Percentiles rank a stretch among this genome's conserved stretches.
phyloP scores from a whole-genome alignment of 2,329 filamentous ascomycete genomes.

The Aspergillus eucalypticola region DNA sequence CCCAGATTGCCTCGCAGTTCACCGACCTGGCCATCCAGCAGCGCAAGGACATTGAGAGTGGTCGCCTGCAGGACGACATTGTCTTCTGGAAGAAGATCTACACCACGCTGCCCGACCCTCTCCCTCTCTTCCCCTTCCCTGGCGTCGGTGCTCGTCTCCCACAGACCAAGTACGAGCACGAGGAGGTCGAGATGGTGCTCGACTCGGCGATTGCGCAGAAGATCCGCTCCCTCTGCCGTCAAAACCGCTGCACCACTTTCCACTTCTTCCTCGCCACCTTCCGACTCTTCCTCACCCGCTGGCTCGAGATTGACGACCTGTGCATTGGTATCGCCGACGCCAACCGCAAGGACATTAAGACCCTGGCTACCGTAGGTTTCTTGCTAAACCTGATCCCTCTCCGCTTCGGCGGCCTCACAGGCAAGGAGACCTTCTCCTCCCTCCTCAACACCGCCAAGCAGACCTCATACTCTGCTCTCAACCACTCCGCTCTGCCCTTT shows the following conservation, averaged over 20 bases:
- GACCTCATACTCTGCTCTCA: slow-evolving; percentile 40
- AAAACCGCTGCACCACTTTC: slow-evolving; percentile 41
- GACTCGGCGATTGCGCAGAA: neutral
- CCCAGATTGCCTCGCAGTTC: no score
- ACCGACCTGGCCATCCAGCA: neutral
- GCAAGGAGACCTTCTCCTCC: neutral
- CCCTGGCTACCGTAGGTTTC: slow-evolving; percentile 45
- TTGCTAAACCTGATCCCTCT: slow-evolving; percentile 25
- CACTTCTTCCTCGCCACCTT: slow-evolving; percentile 51
- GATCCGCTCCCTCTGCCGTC: neutral
- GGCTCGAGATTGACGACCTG: slow-evolving; percentile 41
- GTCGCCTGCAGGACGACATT: neutral
- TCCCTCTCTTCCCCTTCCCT: slow-evolving; percentile 40
- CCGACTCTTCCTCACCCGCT: slow-evolving; percentile 39
- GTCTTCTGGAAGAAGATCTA: slow-evolving; percentile 39
- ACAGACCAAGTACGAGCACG: slow-evolving; percentile 21
- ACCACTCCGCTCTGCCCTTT: slow-evolving; percentile 51
- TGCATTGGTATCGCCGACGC: slow-evolving; percentile 54
- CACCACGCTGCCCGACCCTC: slow-evolving; percentile 19
- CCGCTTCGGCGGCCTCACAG: neutral
- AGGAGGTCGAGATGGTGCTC: neutral
- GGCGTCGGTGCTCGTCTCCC: slow-evolving; percentile 17
- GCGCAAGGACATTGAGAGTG: neutral
- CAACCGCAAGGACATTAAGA: slow-evolving; percentile 36
- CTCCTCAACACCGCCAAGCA: slow-evolving; percentile 13